Percentiles rank a stretch among this genome's conserved stretches.
Evolutionary conservation across 768 basidiomycete species (phyloP).

Genomic region (Clavulina sp.): DNA sequence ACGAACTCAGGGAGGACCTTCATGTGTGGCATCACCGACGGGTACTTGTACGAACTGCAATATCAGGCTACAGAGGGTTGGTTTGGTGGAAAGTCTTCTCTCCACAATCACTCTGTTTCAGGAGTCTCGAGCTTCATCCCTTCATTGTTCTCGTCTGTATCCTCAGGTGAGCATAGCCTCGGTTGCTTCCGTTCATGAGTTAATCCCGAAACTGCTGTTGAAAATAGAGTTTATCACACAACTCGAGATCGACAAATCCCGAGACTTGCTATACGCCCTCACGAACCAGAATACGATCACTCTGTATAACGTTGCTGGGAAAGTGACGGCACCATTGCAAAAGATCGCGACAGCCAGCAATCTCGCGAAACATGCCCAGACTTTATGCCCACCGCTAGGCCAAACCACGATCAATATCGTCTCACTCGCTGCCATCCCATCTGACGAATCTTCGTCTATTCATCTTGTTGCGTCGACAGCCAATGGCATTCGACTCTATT

Average conservation of each 20-base stretch:
- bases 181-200: background rate
- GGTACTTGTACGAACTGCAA: constrained; percentile 78
- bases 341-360: constrained; percentile 23
- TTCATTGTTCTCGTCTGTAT: constrained; percentile 41
- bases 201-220: background rate
- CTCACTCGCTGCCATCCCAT: constrained; percentile 48
- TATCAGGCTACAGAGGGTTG: constrained; percentile 84
- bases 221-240: constrained; percentile 51
- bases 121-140: constrained; percentile 66
- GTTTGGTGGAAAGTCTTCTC: constrained; percentile 73
- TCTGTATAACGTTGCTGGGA: constrained; percentile 31
- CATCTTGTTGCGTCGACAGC: constrained; percentile 69
- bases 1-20: constrained; percentile 77
- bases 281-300: constrained; percentile 48
- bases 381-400: constrained; percentile 47
- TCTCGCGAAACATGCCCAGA: constrained; percentile 56
- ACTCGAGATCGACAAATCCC: constrained; percentile 45
- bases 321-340: background rate
- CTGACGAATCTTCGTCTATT: constrained; percentile 46
- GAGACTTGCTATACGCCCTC: constrained; percentile 66
- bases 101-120: constrained; percentile 76
- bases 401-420: constrained; percentile 55
- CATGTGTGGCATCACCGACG: constrained; percentile 73
- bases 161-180: constrained; percentile 39
- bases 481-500: constrained; percentile 75